Conservation (phyloP, 768 basidiomycete genomes). For the Neoboletus subvelutipes region DNA sequence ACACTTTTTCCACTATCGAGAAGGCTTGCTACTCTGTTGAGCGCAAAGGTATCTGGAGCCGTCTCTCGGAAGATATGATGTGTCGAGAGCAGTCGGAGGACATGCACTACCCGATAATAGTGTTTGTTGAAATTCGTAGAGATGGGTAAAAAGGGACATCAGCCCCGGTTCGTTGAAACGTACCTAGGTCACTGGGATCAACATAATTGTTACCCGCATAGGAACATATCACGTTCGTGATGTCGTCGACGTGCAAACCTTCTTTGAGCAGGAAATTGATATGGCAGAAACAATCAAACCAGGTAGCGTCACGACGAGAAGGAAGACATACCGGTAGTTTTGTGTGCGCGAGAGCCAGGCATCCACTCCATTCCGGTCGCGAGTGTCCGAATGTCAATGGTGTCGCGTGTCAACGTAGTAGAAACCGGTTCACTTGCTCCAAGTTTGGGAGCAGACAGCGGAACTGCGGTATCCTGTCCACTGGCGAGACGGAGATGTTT, state of each 20-base stretch:
- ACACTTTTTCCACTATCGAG: conserved; percentile 66
- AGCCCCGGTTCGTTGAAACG: not conserved
- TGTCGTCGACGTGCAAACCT: conserved; percentile 25
- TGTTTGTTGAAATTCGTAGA: not conserved
- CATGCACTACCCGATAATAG: conserved; percentile 50
- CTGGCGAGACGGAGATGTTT: conserved; percentile 45
- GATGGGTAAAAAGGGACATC: not conserved
- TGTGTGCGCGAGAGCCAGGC: not conserved
- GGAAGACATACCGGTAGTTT: conserved; percentile 6
- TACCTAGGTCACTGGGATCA: conserved; percentile 21
- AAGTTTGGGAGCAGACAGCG: not conserved
- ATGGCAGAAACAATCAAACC: not conserved
- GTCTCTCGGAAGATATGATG: conserved; percentile 74
- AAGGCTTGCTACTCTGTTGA: conserved; percentile 66
- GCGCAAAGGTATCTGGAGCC: conserved; percentile 68
- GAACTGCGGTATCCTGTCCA: not conserved
- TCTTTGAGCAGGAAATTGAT: not conserved
- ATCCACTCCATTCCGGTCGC: not conserved
- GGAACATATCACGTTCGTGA: conserved; percentile 21
- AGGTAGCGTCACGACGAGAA: not conserved
- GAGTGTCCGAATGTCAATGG: not conserved
- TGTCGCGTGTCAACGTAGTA: not conserved
- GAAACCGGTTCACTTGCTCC: not conserved
- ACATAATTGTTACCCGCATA: conserved; percentile 19
- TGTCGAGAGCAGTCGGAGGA: conserved; percentile 72